Percentiles rank a stretch among this genome's conserved stretches.
These are phyloP conservation scores for Neurospora cerealis DNA, from an alignment of 495 filamentous ascomycete genomes.

Conservation along the genomic window DNA sequence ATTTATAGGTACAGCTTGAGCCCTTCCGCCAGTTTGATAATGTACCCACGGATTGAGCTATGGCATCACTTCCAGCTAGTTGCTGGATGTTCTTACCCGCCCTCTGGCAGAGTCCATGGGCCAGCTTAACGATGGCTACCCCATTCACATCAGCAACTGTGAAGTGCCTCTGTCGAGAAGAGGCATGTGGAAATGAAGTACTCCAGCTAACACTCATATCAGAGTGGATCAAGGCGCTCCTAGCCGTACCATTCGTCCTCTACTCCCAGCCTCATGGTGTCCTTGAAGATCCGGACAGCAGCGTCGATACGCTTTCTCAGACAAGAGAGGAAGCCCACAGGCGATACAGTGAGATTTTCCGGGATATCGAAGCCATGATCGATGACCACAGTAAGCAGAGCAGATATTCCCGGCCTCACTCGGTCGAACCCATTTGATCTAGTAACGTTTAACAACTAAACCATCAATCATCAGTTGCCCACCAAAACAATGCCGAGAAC, in stretches of 20 bases:
- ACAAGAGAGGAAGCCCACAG: slow-evolving; percentile 60
- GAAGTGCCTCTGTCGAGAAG: not conserved
- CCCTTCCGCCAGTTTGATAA: not conserved
- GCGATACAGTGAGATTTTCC: slow-evolving; percentile 90
- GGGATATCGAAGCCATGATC: slow-evolving; percentile 84
- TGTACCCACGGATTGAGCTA: not conserved
- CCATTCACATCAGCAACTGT: not conserved
- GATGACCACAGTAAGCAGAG: slow-evolving; percentile 71
- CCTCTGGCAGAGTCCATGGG: not conserved
- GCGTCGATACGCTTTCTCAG: slow-evolving; percentile 42
- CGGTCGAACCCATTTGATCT: not conserved
- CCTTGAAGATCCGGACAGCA: slow-evolving; percentile 47
- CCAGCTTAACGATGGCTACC: not conserved
- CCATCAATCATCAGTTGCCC: slow-evolving; percentile 43
- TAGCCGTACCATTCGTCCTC: slow-evolving; percentile 94
- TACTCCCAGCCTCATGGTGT: slow-evolving; percentile 87
- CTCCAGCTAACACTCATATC: not conserved
- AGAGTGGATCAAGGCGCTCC: slow-evolving; percentile 69
- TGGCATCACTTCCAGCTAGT: not conserved
- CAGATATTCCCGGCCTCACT: not conserved
- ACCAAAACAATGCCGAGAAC: slow-evolving; percentile 48
- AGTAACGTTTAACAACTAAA: not conserved
- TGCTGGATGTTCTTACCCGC: not conserved
- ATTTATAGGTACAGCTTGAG: slow-evolving; percentile 48
- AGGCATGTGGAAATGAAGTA: not conserved